Conservation (phyloP, 805 yeast species). For the Wickerhamiella vanderwaltii region DNA sequence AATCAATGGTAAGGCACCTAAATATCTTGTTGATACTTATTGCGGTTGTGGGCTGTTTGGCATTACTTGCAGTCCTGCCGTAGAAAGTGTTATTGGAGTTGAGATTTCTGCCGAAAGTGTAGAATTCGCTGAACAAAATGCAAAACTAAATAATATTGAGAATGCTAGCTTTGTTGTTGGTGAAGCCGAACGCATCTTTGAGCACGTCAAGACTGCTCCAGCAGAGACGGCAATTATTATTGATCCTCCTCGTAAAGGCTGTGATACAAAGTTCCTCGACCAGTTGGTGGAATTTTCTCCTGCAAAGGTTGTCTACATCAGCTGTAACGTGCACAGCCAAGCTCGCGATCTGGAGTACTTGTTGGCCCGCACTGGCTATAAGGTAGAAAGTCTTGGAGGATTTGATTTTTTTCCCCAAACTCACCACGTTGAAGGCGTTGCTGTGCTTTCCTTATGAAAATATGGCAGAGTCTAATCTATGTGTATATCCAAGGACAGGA, state of each 20-base stretch:
- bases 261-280: constrained; percentile 75
- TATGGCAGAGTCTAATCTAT: no score
- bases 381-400: constrained; percentile 74
- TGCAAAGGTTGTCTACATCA: constrained; percentile 78
- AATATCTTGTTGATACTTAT: constrained; percentile 81
- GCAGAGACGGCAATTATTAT: constrained; percentile 75
- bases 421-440: constrained; percentile 82
- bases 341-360: constrained; percentile 88
- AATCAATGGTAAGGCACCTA: constrained; percentile 34
- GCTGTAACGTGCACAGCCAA: constrained; percentile 96
- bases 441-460: constrained; percentile 37
- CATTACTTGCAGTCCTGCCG: constrained; percentile 69
- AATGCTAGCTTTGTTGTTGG: constrained; percentile 84
- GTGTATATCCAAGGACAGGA: no score
- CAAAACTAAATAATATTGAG: constrained; percentile 55
- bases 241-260: constrained; percentile 97
- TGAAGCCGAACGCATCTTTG: constrained; percentile 83
- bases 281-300: constrained; percentile 80
- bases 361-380: constrained; percentile 47
- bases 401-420: constrained; percentile 96
- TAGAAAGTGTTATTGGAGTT: constrained; percentile 81
- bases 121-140: constrained; percentile 73
- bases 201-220: constrained; percentile 47
- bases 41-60: constrained; percentile 94
- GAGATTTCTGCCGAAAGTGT: constrained; percentile 89